Evolutionary conservation across 345 rosid species (phyloP), one percentile per base, ranked within the genome.

Genomic region (Hypericum perforatum): DNA sequence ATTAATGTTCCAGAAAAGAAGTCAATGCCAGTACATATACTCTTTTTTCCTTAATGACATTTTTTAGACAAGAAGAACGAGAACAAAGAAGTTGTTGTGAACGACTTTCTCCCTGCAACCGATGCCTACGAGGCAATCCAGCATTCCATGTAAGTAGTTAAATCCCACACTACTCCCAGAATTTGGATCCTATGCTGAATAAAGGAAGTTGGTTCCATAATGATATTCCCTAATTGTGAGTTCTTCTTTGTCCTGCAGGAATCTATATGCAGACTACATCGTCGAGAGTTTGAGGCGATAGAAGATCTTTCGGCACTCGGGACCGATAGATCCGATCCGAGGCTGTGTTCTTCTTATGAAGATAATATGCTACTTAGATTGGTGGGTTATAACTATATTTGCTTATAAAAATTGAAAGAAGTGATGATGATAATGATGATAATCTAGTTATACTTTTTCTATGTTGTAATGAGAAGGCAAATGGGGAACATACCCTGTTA

Each of bases 31-130:
- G 46, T 37, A 14, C 39, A 0, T 7, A 11, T 2, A 9, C 37
- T 15, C 37, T 49, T 2, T 16, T 11, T 51, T 44, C 71, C 71
- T 67, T 61, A 32, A 57, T 12, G 6, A 39, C 8, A 38, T 12
- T 7, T 48, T 22, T 56, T 63, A 75, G 80, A 75, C 63, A 75
- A 75, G 76, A 75, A 75, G 63, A 75, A 75, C 60, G 80, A 75
- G 65, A 75, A 75, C 69, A 75, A 75, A 41, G 66, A 67, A 57
- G 71, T 67, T 41, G 66, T 62, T 45, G 71, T 67, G 36, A 61
- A 67, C 36, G 71, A 67, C 56, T 67, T 67, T 51, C 71, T 67
- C 13, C 71, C 71, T 32, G 71, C 71, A 15, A 37, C 71, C 41
- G 66, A 67, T 45, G 71, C 71, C 52, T 56, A 45, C 11, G 41